Percentiles rank a stretch among this genome's conserved stretches.
Evolutionary conservation across 208 protist species (phyloP).

Genomic region (Leishmania turanica): DNA sequence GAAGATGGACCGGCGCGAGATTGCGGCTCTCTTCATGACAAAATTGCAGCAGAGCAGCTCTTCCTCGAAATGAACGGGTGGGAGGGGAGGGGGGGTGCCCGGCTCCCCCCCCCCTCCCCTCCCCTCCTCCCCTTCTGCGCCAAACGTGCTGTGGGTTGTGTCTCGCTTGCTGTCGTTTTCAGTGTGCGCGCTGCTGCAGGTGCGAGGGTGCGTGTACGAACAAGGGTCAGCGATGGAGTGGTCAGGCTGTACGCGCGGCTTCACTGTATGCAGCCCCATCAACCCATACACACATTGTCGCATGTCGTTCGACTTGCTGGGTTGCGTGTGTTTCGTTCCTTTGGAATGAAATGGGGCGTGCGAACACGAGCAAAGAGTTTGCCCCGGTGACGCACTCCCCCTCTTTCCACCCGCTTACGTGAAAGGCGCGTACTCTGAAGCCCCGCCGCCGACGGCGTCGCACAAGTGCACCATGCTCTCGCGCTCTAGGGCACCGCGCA

Average conservation of each 20-base stretch:
- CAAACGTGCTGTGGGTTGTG: neutral
- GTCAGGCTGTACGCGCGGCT: neutral
- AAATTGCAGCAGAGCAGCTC: constrained; percentile 14
- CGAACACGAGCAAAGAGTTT: neutral
- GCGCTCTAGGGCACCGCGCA: neutral
- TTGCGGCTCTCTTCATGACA: constrained; percentile 36
- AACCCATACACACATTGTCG: neutral
- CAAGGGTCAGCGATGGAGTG: neutral
- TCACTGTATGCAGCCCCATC: neutral
- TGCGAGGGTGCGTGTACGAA: neutral
- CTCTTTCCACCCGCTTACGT: neutral
- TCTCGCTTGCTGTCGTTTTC: neutral
- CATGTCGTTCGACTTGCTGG: neutral
- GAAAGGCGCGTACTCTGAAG: neutral
- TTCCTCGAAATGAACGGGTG: neutral
- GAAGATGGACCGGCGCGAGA: constrained; percentile 14
- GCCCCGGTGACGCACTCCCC: neutral
- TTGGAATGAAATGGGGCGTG: neutral
- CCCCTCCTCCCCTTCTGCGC: neutral
- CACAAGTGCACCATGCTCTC: neutral
- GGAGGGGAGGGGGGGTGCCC: no score
- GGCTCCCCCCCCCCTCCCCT: neutral
- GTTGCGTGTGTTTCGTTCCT: neutral
- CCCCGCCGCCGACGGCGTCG: neutral
- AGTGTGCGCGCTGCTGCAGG: neutral